phyloP scores from a whole-genome alignment of 306 rosid species.

The Rosa chinensis region DNA sequence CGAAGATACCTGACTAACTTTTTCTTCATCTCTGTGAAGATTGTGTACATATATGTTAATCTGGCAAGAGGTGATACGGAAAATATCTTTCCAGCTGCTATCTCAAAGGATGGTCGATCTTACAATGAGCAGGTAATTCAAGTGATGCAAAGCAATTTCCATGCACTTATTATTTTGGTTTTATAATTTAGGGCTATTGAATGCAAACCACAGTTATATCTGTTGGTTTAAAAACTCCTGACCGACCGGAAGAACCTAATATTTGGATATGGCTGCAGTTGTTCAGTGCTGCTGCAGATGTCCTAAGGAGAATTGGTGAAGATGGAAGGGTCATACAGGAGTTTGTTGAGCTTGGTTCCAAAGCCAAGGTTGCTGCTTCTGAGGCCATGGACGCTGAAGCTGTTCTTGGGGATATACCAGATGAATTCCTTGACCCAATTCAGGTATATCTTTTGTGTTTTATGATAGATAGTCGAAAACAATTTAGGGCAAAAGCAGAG shows the following conservation, averaged over 20 bases:
- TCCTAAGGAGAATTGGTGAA: slow-evolving; percentile 81
- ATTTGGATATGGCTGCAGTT: slow-evolving; percentile 52
- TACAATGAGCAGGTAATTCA: slow-evolving; percentile 83
- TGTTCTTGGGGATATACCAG: slow-evolving; percentile 95
- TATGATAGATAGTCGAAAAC: neutral
- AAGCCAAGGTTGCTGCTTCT: slow-evolving; percentile 89
- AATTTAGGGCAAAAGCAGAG: neutral
- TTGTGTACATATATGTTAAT: slow-evolving; percentile 87
- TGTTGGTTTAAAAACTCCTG: slow-evolving; percentile 11
- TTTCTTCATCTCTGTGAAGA: slow-evolving; percentile 39
- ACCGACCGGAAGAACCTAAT: slow-evolving; percentile 24
- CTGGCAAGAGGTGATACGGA: slow-evolving; percentile 78
- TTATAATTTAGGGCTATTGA: neutral
- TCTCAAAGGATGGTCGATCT: slow-evolving; percentile 96
- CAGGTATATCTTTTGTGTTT: slow-evolving; percentile 53
- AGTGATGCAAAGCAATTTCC: slow-evolving; percentile 4
- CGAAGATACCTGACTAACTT: neutral
- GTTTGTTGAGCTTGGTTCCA: slow-evolving; percentile 77
- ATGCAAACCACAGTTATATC: neutral
- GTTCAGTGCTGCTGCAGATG: slow-evolving; percentile 90
- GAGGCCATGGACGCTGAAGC: slow-evolving; percentile 97
- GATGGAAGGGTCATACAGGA: slow-evolving; percentile 79
- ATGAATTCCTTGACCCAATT: slow-evolving; percentile 98
- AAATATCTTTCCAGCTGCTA: slow-evolving; percentile 84
- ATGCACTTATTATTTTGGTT: neutral